phyloP scores from a whole-genome alignment of 2,329 filamentous ascomycete species.

The Immersiporthe knoxdaviesiana region DNA sequence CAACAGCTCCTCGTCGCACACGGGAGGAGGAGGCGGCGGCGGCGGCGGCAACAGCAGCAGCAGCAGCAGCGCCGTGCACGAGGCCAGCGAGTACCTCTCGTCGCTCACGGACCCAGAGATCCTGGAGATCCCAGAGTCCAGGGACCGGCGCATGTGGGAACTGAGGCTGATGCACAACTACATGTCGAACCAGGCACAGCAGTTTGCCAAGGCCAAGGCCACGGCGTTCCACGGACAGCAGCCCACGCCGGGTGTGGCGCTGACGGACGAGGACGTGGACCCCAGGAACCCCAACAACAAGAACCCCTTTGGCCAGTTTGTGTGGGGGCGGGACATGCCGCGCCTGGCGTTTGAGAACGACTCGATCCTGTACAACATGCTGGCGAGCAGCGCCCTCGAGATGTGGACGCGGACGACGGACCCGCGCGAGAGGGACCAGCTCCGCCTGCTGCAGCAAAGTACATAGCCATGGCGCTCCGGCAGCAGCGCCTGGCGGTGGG shows the following conservation, averaged over 20 bases:
- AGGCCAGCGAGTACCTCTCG: constrained; percentile 32
- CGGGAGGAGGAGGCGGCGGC: too few relatives aligned
- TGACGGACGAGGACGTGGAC: not conserved
- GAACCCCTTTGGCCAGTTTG: constrained; percentile 19
- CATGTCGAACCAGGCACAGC: constrained; percentile 37
- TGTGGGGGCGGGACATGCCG: constrained; percentile 41
- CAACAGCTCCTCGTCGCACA: constrained; percentile 12
- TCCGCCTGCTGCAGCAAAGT: constrained; percentile 41
- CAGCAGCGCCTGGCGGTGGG: constrained; percentile 43
- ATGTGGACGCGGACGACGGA: constrained; percentile 37
- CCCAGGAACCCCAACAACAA: not conserved
- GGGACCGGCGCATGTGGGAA: constrained; percentile 43
- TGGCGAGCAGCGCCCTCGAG: constrained; percentile 44
- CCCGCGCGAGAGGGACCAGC: constrained; percentile 27
- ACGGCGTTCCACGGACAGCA: constrained; percentile 23
- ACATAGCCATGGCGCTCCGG: constrained; percentile 42
- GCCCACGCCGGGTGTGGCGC: constrained; percentile 26
- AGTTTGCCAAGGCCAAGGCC: constrained; percentile 31
- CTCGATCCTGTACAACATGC: constrained; percentile 40
- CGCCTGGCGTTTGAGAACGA: constrained; percentile 40
- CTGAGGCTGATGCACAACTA: constrained; percentile 43
- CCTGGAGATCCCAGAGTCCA: constrained; percentile 40
- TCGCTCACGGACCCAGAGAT: constrained; percentile 24
- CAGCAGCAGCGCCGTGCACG: constrained; percentile 23
- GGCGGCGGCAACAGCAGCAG: too few relatives aligned